Base-by-base conservation (phyloP, 768 basidiomycete genomes). In the Myochromella boudieri region DNA sequence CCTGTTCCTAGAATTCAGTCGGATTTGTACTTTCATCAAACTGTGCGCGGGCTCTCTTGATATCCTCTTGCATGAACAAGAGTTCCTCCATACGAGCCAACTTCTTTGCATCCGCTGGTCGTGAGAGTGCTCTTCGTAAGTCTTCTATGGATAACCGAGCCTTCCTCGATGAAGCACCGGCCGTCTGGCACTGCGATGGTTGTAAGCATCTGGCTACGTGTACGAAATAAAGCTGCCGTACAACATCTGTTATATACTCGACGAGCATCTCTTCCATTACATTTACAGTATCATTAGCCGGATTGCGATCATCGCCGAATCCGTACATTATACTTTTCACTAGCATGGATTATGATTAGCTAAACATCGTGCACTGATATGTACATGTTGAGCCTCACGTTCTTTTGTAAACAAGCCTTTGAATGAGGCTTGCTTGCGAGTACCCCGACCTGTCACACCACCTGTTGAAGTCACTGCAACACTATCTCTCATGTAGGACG, bases 181-280 rank as follows among this genome's bases (percentile, higher is more conserved):
- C 85, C 28, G 80, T 75, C 65, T 84, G 80, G 55, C 88, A 91
- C 90, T 91, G 58, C 49, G 14, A 43, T 17, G 47, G 26, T 26
- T 24, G 26, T 52, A 31, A 49, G 46, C 29, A 47, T 28, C 38
- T 39, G 45, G 48, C 25, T 14, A n/a, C 36, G 41, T 21, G 42
- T 49, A 36, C 34, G 48, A 36, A 44, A 44, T 9, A 37, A 46
- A 55, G 49, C 36, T 37, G 33, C 78, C 91, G 53, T 60, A 95
- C 93, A 9, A 95, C 78, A 57, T 97, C 93, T 25, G 84, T 81
- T 55, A 97, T 90, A 54, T 90, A 94, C 63, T 94, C 91, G 33
- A 93, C 80, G 41, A 95, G 69, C 43, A 95, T 92, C 60, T 95
- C 92, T 61, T 95, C 92, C 90, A 95, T 89, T 29, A 95, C 87